Evolutionary conservation across 202 grass and related monocot genomes (phyloP).

Genomic region (Zoysia matrella): DNA sequence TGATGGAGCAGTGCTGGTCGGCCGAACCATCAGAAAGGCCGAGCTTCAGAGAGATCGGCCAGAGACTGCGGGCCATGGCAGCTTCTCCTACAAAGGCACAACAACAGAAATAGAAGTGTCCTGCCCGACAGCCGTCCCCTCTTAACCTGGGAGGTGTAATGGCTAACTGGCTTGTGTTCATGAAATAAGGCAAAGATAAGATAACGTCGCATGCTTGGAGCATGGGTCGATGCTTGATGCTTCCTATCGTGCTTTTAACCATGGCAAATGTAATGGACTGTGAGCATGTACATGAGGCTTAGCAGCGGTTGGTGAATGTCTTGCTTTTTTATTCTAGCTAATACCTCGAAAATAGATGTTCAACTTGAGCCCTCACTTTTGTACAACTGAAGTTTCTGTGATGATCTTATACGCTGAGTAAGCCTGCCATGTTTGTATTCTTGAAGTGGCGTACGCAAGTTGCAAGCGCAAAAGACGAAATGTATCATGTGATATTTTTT

Average conservation of each 20-base stretch:
- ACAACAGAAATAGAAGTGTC: constrained; percentile 46
- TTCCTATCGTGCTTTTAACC: background rate
- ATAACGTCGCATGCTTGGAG: constrained; percentile 20
- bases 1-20: constrained; percentile 87
- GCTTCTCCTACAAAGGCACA: constrained; percentile 55
- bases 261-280: constrained; percentile 8
- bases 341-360: background rate
- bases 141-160: constrained; percentile 13
- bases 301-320: background rate
- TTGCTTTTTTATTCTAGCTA: background rate
- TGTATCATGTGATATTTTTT: background rate
- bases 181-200: constrained; percentile 31
- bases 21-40: constrained; percentile 67
- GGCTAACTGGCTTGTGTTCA: constrained; percentile 24
- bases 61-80: constrained; percentile 69
- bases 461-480: background rate
- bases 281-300: constrained; percentile 25
- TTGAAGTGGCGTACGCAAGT: background rate
- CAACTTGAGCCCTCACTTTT: background rate
- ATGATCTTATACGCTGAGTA: background rate
- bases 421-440: background rate
- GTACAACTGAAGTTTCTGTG: background rate
- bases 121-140: background rate
- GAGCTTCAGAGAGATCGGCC: constrained; percentile 71
- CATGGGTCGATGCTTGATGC: constrained; percentile 9